phyloP scores from a whole-genome alignment of 1,284 basidiomycete genomes.

The Ustilago xerochloae region DNA sequence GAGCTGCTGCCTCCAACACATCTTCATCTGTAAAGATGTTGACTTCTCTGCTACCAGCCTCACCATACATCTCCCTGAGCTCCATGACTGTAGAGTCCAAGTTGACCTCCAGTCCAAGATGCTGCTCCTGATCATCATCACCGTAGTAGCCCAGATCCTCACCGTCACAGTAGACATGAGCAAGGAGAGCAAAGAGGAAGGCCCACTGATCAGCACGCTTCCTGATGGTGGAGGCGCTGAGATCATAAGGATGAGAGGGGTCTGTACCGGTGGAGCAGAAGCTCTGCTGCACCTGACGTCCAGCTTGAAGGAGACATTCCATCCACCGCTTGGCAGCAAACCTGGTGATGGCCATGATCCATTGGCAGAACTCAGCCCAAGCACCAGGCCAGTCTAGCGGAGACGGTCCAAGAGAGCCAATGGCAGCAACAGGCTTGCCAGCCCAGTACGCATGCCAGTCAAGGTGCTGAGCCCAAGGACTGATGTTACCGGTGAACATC shows the following conservation, averaged over 20 bases:
- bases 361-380: neutral
- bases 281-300: neutral
- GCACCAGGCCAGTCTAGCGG: neutral
- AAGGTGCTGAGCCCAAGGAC: neutral
- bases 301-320: neutral
- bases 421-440: neutral
- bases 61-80: too few relatives aligned
- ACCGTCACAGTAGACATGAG: neutral
- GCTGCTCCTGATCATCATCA: neutral
- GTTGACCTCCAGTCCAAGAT: too few relatives aligned
- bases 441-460: constrained; percentile 2
- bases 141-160: neutral
- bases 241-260: neutral
- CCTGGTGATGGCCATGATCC: neutral
- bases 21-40: neutral
- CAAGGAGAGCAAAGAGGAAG: neutral
- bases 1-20: neutral
- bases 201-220: neutral
- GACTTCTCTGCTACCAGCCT: too few relatives aligned
- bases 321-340: neutral
- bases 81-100: too few relatives aligned
- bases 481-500: constrained; percentile 3
- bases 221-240: neutral
- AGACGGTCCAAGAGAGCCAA: neutral
- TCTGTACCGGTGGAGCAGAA: neutral